A percentile compares a stretch with the other conserved stretches of the same genome.
Evolutionary conservation across 2,329 filamentous ascomycete species (phyloP).

Genomic region (Neonectria neomacrospora): DNA sequence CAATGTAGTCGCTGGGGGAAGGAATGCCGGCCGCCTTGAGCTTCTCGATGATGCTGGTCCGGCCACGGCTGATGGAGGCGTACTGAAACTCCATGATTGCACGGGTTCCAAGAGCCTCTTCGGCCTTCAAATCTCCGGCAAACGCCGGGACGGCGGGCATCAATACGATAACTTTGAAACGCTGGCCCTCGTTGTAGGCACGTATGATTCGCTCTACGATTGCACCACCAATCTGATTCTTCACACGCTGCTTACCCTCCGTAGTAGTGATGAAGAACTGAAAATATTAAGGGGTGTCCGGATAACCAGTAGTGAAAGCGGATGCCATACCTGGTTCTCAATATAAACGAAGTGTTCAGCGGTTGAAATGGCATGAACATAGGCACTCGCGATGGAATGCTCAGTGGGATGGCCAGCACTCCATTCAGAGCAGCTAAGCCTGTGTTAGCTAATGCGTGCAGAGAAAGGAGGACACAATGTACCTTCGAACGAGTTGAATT

Average conservation of each 20-base stretch:
- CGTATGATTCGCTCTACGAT: conserved; percentile 82
- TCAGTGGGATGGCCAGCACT: conserved; percentile 63
- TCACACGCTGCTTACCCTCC: conserved; percentile 73
- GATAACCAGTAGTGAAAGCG: accelerated
- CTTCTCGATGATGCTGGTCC: conserved; percentile 80
- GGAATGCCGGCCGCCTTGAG: conserved; percentile 74
- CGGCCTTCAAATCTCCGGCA: conserved; percentile 79
- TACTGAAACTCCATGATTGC: conserved; percentile 94
- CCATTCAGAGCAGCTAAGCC: conserved; percentile 60
- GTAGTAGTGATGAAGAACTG: conserved; percentile 91
- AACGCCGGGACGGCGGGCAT: conserved; percentile 87
- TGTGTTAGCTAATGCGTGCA: conserved; percentile 14
- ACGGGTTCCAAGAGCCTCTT: conserved; percentile 78
- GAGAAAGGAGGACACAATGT: conserved; percentile 9
- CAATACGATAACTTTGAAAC: conserved; percentile 79
- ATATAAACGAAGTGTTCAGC: conserved; percentile 82
- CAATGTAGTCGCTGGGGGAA: conserved; percentile 77
- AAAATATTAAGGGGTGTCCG: conserved; percentile 10
- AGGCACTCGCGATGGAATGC: conserved; percentile 89
- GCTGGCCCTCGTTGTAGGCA: conserved; percentile 71
- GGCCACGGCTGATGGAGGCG: conserved; percentile 79
- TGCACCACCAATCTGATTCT: conserved; percentile 81
- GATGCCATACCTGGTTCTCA: conserved; percentile 70
- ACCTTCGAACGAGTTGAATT: conserved; percentile 66
- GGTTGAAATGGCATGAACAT: conserved; percentile 75